Percentiles rank a stretch among this genome's conserved stretches.
phyloP scores from a whole-genome alignment of 2,329 filamentous ascomycete genomes.

The Fusarium burgessii region DNA sequence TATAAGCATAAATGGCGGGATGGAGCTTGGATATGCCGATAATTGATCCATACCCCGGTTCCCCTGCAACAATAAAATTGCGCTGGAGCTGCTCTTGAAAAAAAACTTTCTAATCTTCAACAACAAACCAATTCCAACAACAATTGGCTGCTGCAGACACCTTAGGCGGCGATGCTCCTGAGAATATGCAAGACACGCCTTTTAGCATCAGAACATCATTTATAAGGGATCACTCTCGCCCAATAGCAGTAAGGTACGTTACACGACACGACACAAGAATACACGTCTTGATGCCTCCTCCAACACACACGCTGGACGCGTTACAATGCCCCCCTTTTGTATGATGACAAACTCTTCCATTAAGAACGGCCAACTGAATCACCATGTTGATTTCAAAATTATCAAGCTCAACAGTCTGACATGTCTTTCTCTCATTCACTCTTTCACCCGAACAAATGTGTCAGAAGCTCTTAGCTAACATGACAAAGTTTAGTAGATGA shows the following conservation, averaged over 20 bases:
- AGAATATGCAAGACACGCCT: background rate
- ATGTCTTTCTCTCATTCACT: conserved; percentile 20
- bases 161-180: conserved; percentile 17
- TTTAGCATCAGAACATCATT: background rate
- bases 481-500: conserved; percentile 26
- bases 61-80: conserved; percentile 34
- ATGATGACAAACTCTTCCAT: conserved; percentile 69
- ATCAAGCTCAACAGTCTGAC: conserved; percentile 77
- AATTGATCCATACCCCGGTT: conserved; percentile 19
- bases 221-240: background rate
- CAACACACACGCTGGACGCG: conserved; percentile 19
- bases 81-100: conserved; percentile 15
- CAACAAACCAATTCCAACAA: conserved; percentile 16
- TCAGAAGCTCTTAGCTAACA: conserved; percentile 42
- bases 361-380: conserved; percentile 77
- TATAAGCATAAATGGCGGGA: conserved; percentile 48
- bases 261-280: conserved; percentile 19
- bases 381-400: conserved; percentile 67
- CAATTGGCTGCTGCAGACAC: background rate
- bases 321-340: conserved; percentile 19
- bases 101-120: conserved; percentile 23
- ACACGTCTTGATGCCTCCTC: conserved; percentile 27
- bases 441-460: background rate
- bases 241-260: conserved; percentile 40
- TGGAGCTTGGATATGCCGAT: conserved; percentile 44